A percentile compares a stretch with the other conserved stretches of the same genome.
These are phyloP conservation scores for Pseudopyricularia javanii DNA, from an alignment of 2,329 filamentous ascomycete genomes.

Conservation along the genomic window DNA sequence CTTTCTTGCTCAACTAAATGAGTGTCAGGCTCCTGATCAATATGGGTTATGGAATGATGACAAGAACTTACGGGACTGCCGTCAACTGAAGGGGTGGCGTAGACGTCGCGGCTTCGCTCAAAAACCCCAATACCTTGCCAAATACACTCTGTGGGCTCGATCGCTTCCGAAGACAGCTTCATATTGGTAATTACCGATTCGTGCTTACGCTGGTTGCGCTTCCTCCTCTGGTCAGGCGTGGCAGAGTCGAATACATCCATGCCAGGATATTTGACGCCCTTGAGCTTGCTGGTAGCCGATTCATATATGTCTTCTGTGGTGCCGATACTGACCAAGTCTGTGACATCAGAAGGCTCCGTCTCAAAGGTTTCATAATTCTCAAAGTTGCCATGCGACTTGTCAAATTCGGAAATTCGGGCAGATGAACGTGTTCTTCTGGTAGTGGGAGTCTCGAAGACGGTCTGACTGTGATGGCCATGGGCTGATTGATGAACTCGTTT, in stretches of 20 bases:
- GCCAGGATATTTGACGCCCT: conserved; percentile 63
- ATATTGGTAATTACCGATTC: conserved; percentile 58
- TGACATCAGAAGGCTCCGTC: background rate
- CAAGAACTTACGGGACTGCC: conserved; percentile 32
- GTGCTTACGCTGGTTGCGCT: conserved; percentile 68
- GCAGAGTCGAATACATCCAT: conserved; percentile 78
- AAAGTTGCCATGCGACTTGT: background rate
- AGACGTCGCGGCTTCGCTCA: conserved; percentile 43
- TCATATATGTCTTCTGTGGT: background rate
- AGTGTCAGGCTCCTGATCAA: background rate
- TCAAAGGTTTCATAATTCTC: background rate
- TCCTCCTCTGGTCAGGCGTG: conserved; percentile 58
- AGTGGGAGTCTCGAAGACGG: background rate
- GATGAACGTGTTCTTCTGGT: background rate
- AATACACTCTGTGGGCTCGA: conserved; percentile 53
- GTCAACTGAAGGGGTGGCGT: conserved; percentile 43
- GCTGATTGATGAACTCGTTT: background rate
- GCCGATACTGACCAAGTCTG: conserved; percentile 5
- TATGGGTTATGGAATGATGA: background rate
- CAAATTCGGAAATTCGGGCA: background rate
- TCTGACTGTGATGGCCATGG: background rate
- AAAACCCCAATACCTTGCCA: conserved; percentile 41
- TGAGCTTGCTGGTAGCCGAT: conserved; percentile 35
- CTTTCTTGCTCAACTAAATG: background rate
- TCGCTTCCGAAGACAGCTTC: conserved; percentile 47